These are phyloP conservation scores for Endogone sp. DNA, from an alignment of 192 early-diverging fungal genomes.

Conservation along the genomic window DNA sequence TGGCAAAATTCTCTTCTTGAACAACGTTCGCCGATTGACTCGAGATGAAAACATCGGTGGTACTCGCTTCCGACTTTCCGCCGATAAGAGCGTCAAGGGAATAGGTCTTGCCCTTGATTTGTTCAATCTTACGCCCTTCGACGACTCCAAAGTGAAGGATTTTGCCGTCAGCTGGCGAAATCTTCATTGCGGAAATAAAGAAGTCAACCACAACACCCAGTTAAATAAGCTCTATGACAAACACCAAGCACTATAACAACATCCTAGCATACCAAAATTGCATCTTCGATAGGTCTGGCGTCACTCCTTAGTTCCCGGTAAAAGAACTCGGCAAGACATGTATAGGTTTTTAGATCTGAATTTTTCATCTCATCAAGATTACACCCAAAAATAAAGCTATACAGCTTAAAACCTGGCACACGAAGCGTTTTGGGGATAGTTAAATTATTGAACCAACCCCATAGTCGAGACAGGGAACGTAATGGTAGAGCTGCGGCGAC, in stretches of 20 bases:
- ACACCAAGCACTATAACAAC: background rate
- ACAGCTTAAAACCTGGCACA: constrained; percentile 67
- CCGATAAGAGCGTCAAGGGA: constrained; percentile 86
- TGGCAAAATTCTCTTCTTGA: constrained; percentile 79
- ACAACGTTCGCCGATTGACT: constrained; percentile 63
- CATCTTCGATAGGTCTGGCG: constrained; percentile 64
- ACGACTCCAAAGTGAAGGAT: constrained; percentile 89
- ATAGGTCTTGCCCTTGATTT: constrained; percentile 94
- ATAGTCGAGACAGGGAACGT: constrained; percentile 83
- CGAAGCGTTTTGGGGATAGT: constrained; percentile 80
- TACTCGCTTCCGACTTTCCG: constrained; percentile 23
- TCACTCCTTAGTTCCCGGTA: constrained; percentile 83
- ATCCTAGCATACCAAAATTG: constrained; percentile 52
- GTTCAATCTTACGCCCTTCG: constrained; percentile 72
- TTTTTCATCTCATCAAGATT: constrained; percentile 93
- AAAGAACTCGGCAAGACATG: constrained; percentile 89
- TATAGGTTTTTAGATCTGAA: constrained; percentile 71
- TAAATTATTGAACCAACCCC: constrained; percentile 85
- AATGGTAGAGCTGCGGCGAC: constrained; percentile 85
- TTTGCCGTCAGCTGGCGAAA: constrained; percentile 88
- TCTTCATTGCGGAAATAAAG: constrained; percentile 25
- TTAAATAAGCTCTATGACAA: too few relatives aligned
- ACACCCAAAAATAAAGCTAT: constrained; percentile 85
- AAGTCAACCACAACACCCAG: too few relatives aligned
- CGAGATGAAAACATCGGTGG: constrained; percentile 36